Evolutionary conservation across 371 early-diverging fungal species (phyloP).

Genomic region (Mortierella sp.): DNA sequence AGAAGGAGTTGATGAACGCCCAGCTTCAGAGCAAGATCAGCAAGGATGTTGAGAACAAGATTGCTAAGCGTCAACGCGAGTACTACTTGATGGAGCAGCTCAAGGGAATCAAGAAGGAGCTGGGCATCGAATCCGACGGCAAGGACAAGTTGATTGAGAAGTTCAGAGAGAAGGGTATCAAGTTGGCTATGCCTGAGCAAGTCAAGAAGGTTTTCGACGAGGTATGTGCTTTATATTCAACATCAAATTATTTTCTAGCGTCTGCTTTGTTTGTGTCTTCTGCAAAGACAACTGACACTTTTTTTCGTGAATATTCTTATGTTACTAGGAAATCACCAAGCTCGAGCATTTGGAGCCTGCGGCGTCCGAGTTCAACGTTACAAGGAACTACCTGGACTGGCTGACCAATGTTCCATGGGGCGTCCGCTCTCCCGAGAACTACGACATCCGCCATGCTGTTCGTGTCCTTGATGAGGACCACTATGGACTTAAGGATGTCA

Average conservation of each 20-base stretch:
- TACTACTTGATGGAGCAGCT: constrained; percentile 98
- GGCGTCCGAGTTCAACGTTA: constrained; percentile 97
- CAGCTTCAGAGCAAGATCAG: constrained; percentile 96
- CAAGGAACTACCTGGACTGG: constrained; percentile 98
- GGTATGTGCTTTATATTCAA: constrained; percentile 53
- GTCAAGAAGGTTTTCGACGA: constrained; percentile 97
- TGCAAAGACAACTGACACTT: not conserved
- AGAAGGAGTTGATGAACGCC: constrained; percentile 97
- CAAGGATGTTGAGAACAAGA: constrained; percentile 96
- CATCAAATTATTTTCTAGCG: not conserved
- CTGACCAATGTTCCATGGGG: constrained; percentile 98
- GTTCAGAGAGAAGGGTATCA: constrained; percentile 86
- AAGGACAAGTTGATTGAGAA: constrained; percentile 96
- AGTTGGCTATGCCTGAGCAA: constrained; percentile 90
- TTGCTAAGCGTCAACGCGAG: constrained; percentile 95
- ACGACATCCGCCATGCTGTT: constrained; percentile 86
- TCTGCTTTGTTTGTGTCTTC: not conserved
- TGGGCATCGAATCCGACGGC: constrained; percentile 96
- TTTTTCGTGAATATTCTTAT: not conserved
- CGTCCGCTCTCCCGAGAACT: constrained; percentile 88
- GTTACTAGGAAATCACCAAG: constrained; percentile 86
- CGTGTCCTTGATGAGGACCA: constrained; percentile 96
- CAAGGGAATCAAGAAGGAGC: constrained; percentile 97
- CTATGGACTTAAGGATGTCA: constrained; percentile 98
- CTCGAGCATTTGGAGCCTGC: constrained; percentile 95